These are phyloP conservation scores for Neckera pumila DNA, from an alignment of 225 moss, liverwort and hornwort species.

Conservation along the genomic window DNA sequence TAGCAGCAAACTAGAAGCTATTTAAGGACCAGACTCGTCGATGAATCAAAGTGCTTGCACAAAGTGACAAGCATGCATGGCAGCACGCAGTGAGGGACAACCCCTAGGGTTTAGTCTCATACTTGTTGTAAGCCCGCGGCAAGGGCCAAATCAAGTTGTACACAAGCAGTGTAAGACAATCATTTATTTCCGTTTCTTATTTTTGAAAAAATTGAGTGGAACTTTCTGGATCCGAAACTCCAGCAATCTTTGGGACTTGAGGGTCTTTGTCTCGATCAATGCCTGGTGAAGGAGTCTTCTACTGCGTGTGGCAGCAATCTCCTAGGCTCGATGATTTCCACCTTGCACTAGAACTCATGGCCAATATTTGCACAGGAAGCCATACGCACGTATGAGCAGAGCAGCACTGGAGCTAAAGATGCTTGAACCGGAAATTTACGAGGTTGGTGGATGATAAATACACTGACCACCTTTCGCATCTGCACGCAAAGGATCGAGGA, in stretches of 20 bases:
- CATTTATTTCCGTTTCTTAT: not conserved
- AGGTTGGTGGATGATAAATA: not conserved
- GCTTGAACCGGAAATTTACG: not conserved
- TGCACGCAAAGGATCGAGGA: not conserved
- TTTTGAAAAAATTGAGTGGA: not conserved
- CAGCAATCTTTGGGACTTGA: not conserved
- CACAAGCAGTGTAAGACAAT: slow-evolving; percentile 12
- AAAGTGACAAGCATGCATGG: slow-evolving; percentile 41
- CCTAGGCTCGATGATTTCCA: not conserved
- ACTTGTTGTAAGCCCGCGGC: not conserved
- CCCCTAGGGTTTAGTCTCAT: not conserved
- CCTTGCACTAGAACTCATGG: not conserved
- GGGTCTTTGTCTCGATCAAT: not conserved
- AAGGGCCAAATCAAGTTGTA: slow-evolving; percentile 9
- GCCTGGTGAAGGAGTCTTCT: not conserved
- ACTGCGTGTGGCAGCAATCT: not conserved
- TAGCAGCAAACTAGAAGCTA: not conserved
- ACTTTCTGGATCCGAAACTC: not conserved
- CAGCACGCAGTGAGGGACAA: not conserved
- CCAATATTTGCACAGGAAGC: not conserved
- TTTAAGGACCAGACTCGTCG: not conserved
- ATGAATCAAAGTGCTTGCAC: slow-evolving; percentile 26
- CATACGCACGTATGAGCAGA: not conserved
- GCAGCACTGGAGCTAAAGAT: not conserved
- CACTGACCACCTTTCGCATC: not conserved